Conservation (phyloP, 768 basidiomycete species). For the Leccinellum rugosiceps region DNA sequence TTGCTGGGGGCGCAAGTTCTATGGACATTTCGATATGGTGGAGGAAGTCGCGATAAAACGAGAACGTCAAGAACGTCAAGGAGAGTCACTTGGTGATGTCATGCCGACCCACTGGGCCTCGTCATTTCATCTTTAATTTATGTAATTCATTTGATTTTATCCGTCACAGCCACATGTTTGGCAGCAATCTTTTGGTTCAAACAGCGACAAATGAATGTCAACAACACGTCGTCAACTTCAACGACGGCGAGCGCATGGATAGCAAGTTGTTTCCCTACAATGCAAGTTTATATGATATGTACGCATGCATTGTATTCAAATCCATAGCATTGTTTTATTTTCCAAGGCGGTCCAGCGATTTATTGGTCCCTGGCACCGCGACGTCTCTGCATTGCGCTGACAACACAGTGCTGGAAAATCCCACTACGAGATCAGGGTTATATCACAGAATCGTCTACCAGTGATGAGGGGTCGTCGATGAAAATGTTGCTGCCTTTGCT, state of each 20-base stretch:
- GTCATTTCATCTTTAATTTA: not conserved
- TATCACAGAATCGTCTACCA: conserved; percentile 7
- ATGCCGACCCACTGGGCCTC: conserved; percentile 18
- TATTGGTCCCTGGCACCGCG: not conserved
- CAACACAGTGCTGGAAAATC: conserved; percentile 1
- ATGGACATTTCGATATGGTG: conserved; percentile 10
- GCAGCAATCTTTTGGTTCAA: conserved; percentile 9
- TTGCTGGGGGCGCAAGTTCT: conserved; percentile 9
- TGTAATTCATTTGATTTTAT: not conserved
- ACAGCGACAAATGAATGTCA: conserved; percentile 13
- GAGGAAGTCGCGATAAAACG: not conserved
- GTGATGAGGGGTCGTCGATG: conserved; percentile 27
- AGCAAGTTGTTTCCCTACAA: not conserved
- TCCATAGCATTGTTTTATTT: conserved; percentile 15
- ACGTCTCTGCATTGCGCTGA: conserved; percentile 1
- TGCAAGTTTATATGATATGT: not conserved
- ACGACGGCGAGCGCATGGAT: no score
- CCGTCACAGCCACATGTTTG: conserved; percentile 3
- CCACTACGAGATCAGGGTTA: conserved; percentile 4
- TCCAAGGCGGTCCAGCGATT: not conserved
- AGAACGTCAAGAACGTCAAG: not conserved
- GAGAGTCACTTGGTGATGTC: conserved; percentile 21
- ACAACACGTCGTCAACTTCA: not conserved
- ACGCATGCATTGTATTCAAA: conserved; percentile 18
- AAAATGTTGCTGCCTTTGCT: conserved; percentile 49